Base-by-base conservation (phyloP, 1,139 yeast species). In the Saccharomyces hybrid region DNA sequence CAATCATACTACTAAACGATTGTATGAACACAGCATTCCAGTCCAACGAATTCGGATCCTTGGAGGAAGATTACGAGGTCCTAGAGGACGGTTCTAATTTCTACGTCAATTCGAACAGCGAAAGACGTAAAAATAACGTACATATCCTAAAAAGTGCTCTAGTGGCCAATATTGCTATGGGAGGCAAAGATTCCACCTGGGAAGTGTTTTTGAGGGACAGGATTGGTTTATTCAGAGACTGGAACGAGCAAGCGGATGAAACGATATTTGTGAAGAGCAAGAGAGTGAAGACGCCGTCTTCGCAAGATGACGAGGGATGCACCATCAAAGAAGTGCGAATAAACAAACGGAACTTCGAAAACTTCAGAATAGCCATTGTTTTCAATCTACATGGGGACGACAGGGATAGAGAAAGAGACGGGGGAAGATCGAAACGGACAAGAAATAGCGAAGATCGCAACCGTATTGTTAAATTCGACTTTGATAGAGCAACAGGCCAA, bases 11-110 rank as follows among this genome's bases (percentile, higher is more conserved):
- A 27, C 55, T 69, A 46, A 56, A 67, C 50, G 66, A 68, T 48
- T 62, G 67, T 41, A 68, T 68, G 70, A 68, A 68, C 55, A 67
- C 70, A 2, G 56, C 70, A 6, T 66, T 57, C 54, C 64, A 59
- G 47, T 52, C 58, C 28, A 54, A 56, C 46, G 58, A 59, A 25
- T 46, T 57, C 29, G 54, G 52, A 23, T 31, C 58, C 7, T 53
- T 52, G 26, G 60, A 58, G 25, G 64, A 65, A 13, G 58, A 53
- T 27, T 52, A 59, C 13, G 60, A 57, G 7, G 53, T 60, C 5
- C 48, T 62, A 6, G 62, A 58, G 13, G 60, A 56, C 46, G 61
- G 63, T 9, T 57, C 58, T 28, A 60, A 61, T 44, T 66, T 68
- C 53, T 56, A 63, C 14, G 67, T 67, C 23, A 60, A 54, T 29